Evolutionary conservation across 306 rosid genomes (phyloP), one percentile per base, ranked within the genome.

Genomic region (Cucumis melo): DNA sequence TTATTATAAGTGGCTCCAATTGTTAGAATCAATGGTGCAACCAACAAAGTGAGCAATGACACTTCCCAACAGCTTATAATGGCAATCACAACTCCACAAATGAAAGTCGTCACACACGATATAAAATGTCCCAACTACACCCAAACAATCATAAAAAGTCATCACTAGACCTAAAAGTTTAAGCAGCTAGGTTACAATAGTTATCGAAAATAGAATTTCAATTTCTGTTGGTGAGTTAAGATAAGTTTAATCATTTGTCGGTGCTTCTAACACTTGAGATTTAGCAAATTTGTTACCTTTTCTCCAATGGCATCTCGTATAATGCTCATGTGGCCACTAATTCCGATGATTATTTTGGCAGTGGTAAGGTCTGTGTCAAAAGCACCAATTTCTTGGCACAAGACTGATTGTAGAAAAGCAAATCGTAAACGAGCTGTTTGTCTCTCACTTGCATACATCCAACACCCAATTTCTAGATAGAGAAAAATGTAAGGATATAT

Each of bases 371-470:
- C 92, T 66, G 98, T 90, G 78, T 92, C 96, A 74, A 89, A 92
- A 44, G 96, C 98, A 2, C 94, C 96, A 32, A 92, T 80, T 73
- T 92, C 98, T 79, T 90, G 98, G 80, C 83, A 77, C 5, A 92
- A 88, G 2, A 92, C 91, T 78, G 96, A 90, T 75, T 48, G 84
- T 48, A 92, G 86, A 80, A 87, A 90, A 16, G 90, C 96, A 41
- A 92, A 74, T 78, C 96, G 82, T 66, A 92, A 64, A 5, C 91
- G 88, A 0, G 74, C 78, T 64, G 87, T 59, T 76, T 92, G 98
- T 80, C 98, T 87, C 74, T 92, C 91, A 82, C 98, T 92, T 80
- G 96, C 51, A 77, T 92, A 89, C 92, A 92, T 92, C 94, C 96
- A 92, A 50, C 94, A 92, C 20, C 92, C 94, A 64, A 86, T 84